Conservation (phyloP, 768 basidiomycete genomes). For the Dendrothele bispora region DNA sequence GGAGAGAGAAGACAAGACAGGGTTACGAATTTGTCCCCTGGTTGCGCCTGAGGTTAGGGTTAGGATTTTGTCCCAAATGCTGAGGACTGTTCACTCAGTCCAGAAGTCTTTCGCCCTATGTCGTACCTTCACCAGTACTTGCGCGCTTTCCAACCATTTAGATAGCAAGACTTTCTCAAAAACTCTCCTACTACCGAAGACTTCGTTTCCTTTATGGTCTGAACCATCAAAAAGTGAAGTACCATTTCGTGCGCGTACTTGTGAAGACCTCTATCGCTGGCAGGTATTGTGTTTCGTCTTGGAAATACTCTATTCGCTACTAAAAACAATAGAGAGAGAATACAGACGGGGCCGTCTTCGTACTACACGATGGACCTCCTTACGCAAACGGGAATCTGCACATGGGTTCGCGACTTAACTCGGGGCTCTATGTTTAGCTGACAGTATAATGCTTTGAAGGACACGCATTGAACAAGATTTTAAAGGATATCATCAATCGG, state of each 20-base stretch:
- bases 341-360: conserved; percentile 67
- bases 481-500: conserved; percentile 95
- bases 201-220: conserved; percentile 72
- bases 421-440: not conserved
- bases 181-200: conserved; percentile 81
- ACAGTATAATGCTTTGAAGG: conserved; percentile 43
- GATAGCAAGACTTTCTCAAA: conserved; percentile 42
- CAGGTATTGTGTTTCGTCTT: too few species aligned
- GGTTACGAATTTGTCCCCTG: too few species aligned
- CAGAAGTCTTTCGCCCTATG: too few species aligned
- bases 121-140: too few species aligned
- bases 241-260: conserved; percentile 56
- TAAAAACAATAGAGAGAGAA: conserved; percentile 54
- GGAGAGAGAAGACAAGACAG: not conserved
- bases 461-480: conserved; percentile 92
- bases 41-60: too few species aligned
- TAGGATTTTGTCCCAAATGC: too few species aligned
- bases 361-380: conserved; percentile 94
- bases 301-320: not conserved
- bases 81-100: too few species aligned
- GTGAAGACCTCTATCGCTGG: conserved; percentile 72
- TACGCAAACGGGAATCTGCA: conserved; percentile 97
- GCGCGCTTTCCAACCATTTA: too few species aligned
- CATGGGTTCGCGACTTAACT: conserved; percentile 61
- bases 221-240: conserved; percentile 64